Percentiles rank a stretch among this genome's conserved stretches.
Conservation (phyloP, 129 eudicot species). For the Flaveria sonorensis region DNA sequence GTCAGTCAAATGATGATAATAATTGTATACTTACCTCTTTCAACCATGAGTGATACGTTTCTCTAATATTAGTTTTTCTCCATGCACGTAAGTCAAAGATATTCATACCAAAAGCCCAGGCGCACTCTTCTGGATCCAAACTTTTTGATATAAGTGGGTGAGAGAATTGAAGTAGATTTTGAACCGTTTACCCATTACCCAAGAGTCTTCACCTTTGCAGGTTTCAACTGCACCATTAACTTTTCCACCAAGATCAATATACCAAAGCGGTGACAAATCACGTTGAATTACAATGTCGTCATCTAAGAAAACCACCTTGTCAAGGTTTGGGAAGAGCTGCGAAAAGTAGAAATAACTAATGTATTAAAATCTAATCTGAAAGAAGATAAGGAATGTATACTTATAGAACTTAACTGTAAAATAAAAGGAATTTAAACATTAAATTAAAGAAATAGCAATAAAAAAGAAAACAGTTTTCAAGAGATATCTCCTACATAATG, state of each 20-base stretch:
- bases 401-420: not conserved
- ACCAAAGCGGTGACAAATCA: conserved; percentile 90
- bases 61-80: conserved; percentile 80
- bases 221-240: conserved; percentile 99
- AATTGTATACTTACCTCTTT: conserved; percentile 61
- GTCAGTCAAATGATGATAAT: not conserved
- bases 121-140: conserved; percentile 93
- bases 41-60: conserved; percentile 86
- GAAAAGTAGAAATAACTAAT: conserved; percentile 23
- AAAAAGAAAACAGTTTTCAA: not conserved
- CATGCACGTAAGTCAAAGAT: conserved; percentile 88
- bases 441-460: not conserved
- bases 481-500: not conserved
- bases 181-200: conserved; percentile 94
- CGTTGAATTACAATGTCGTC: conserved; percentile 95
- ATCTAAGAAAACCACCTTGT: conserved; percentile 89
- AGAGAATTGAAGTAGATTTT: conserved; percentile 93
- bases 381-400: not conserved
- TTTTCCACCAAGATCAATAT: conserved; percentile 84
- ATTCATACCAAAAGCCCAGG: conserved; percentile 99
- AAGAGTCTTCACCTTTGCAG: conserved; percentile 86
- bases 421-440: not conserved
- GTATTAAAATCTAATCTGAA: not conserved
- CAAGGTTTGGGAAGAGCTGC: conserved; percentile 95
- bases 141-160: conserved; percentile 81